Evolutionary conservation across 441 rosid species (phyloP).

Genomic region (Corymbia calophylla): DNA sequence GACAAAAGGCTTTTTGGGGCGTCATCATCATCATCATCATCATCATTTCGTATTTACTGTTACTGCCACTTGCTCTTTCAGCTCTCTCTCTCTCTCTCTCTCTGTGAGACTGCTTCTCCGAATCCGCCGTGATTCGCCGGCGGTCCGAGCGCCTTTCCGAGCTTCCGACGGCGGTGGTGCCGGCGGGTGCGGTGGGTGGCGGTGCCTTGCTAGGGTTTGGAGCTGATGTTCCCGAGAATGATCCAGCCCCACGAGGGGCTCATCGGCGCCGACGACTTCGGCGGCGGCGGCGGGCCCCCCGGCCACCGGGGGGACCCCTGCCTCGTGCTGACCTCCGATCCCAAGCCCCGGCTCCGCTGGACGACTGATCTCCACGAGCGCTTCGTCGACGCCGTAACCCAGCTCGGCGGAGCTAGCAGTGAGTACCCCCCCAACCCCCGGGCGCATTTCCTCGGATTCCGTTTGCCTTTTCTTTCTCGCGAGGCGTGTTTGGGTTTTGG

Average conservation of each 20-base stretch:
- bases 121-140: background rate
- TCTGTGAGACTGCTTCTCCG: too few relatives aligned
- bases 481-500: background rate
- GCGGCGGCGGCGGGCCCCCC: conserved; percentile 8
- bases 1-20: background rate
- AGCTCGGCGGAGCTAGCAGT: conserved; percentile 74
- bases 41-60: background rate
- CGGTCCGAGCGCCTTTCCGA: background rate
- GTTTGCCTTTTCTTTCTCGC: background rate
- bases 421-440: background rate
- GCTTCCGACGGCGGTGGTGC: background rate
- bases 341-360: conserved; percentile 75
- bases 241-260: conserved; percentile 29
- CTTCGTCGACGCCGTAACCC: conserved; percentile 64
- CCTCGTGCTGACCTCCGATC: conserved; percentile 58
- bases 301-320: conserved; percentile 38
- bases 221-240: conserved; percentile 24
- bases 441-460: background rate
- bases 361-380: conserved; percentile 68
- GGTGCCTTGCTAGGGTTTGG: background rate
- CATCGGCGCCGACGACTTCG: conserved; percentile 17
- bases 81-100: background rate
- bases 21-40: background rate
- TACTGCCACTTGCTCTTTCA: background rate
- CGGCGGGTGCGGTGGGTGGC: background rate